These are phyloP conservation scores for Lachnellula suecica DNA, from an alignment of 2,329 filamentous ascomycete species.

Conservation along the genomic window DNA sequence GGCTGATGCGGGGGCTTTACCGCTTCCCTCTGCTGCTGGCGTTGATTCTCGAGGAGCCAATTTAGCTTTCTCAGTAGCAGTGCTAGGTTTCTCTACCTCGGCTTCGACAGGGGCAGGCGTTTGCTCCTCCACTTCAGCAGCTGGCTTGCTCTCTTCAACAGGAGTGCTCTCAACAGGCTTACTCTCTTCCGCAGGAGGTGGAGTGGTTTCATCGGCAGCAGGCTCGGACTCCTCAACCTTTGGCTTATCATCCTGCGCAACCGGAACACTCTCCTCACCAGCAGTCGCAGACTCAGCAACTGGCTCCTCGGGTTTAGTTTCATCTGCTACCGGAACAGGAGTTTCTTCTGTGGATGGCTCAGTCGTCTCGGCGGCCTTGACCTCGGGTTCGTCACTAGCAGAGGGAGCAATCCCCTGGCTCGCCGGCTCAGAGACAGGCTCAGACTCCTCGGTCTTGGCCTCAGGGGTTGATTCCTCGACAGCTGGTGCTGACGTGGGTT, in stretches of 20 bases:
- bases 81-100: neutral
- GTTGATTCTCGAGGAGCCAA: no score
- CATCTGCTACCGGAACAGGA: neutral
- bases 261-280: neutral
- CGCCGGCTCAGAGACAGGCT: no score
- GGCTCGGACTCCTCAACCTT: neutral
- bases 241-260: neutral
- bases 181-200: no score
- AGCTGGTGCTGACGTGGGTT: neutral
- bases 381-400: neutral
- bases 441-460: neutral
- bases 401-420: no score
- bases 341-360: neutral
- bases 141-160: neutral
- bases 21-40: neutral
- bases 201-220: no score
- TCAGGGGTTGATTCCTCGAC: neutral
- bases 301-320: neutral
- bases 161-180: neutral
- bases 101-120: neutral
- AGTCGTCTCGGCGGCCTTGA: neutral
- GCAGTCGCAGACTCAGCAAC: neutral
- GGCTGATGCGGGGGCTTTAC: neutral
- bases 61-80: no score
- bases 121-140: neutral